Evolutionary conservation across 768 basidiomycete species (phyloP).

Genomic region (Leccinum incarnatum): DNA sequence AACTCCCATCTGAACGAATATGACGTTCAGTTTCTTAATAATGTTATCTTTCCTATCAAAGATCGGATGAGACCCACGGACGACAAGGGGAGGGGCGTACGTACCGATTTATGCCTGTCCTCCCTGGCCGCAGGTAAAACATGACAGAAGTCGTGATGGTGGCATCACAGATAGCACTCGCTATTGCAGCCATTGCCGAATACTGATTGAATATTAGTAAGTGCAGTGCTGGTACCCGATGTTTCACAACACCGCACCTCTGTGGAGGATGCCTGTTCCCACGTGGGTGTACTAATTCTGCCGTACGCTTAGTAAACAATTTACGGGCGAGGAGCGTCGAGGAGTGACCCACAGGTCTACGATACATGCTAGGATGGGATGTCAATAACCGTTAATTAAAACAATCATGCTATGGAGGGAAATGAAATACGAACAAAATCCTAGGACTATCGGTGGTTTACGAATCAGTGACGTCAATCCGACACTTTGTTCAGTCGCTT

Average conservation of each 20-base stretch:
- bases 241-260: constrained; percentile 2
- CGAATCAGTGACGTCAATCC: not conserved
- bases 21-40: constrained; percentile 9
- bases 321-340: not conserved
- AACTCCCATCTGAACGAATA: constrained; percentile 23
- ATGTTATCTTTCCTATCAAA: constrained; percentile 3
- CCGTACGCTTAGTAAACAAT: not conserved
- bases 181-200: constrained; percentile 5
- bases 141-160: constrained; percentile 18
- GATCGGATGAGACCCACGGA: not conserved
- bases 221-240: not conserved
- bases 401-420: not conserved
- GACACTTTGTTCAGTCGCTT: not conserved
- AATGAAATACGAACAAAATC: constrained; percentile 11
- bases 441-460: constrained; percentile 7
- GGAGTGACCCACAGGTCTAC: constrained; percentile 6
- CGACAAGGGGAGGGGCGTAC: not conserved
- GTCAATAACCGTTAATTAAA: not conserved
- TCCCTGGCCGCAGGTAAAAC: constrained; percentile 15
- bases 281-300: constrained; percentile 14
- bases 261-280: not conserved
- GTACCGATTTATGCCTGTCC: constrained; percentile 13
- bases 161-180: constrained; percentile 20
- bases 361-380: not conserved
- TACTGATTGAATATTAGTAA: constrained; percentile 3